These are phyloP conservation scores for Xylaria sp. DNA, from an alignment of 2,329 filamentous ascomycete species.

Conservation along the genomic window DNA sequence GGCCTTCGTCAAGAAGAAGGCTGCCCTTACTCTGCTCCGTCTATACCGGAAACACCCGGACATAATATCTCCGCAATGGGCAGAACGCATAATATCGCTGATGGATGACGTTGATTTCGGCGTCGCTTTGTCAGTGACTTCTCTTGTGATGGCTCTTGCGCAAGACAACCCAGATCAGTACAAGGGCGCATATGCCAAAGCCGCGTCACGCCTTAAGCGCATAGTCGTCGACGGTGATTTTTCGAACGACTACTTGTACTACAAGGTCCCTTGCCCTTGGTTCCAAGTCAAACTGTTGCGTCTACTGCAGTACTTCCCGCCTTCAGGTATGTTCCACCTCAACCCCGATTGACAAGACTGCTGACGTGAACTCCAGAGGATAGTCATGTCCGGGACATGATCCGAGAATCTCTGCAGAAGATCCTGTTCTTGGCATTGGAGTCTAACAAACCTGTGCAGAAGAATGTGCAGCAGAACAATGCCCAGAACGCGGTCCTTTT, in stretches of 20 bases:
- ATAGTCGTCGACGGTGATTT: slow-evolving; percentile 89
- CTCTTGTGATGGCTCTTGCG: slow-evolving; percentile 86
- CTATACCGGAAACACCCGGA: slow-evolving; percentile 90
- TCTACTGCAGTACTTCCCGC: slow-evolving; percentile 91
- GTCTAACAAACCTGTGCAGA: slow-evolving; percentile 53
- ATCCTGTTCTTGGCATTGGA: slow-evolving; percentile 90
- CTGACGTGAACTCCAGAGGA: slow-evolving; percentile 59
- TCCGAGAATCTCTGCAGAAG: slow-evolving; percentile 83
- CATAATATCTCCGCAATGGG: slow-evolving; percentile 95
- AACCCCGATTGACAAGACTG: neutral
- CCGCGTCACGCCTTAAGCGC: slow-evolving; percentile 80
- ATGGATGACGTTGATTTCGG: slow-evolving; percentile 97
- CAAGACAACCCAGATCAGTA: slow-evolving; percentile 95
- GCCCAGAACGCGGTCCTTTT: slow-evolving; percentile 97
- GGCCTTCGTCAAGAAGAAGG: slow-evolving; percentile 98
- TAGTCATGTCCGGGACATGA: slow-evolving; percentile 82
- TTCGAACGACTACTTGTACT: slow-evolving; percentile 89
- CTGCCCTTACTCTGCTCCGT: slow-evolving; percentile 84
- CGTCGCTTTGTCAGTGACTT: slow-evolving; percentile 91
- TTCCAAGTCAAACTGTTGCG: slow-evolving; percentile 91
- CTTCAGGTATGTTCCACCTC: slow-evolving; percentile 62
- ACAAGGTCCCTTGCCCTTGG: slow-evolving; percentile 99
- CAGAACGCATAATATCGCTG: slow-evolving; percentile 94
- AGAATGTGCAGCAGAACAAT: slow-evolving; percentile 99
- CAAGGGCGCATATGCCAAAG: slow-evolving; percentile 90